phyloP scores from a whole-genome alignment of 257 asterid species.

The Plantago ovata region DNA sequence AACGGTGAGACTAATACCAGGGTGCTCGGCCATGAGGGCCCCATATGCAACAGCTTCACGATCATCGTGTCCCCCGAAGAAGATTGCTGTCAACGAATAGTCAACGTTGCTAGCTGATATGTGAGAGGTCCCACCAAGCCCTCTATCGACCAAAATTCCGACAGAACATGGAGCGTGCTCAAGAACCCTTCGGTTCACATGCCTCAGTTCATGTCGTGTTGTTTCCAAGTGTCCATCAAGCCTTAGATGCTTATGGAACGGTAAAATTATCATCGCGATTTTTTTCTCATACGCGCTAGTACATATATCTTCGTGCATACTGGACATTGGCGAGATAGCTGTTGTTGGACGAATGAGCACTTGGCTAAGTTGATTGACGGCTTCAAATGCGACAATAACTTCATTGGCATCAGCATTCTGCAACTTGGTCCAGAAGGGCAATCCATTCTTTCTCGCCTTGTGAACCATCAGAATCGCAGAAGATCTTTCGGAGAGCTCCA shows the following conservation, averaged over 20 bases:
- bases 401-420: constrained; percentile 31
- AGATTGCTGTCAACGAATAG: constrained; percentile 33
- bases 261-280: constrained; percentile 42
- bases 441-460: constrained; percentile 40
- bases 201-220: constrained; percentile 36
- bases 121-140: constrained; percentile 53
- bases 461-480: constrained; percentile 62
- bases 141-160: constrained; percentile 53
- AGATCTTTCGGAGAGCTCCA: constrained; percentile 57
- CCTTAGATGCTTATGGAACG: constrained; percentile 48
- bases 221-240: constrained; percentile 49
- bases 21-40: constrained; percentile 51
- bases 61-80: constrained; percentile 56
- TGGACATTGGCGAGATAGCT: constrained; percentile 42
- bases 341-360: constrained; percentile 45
- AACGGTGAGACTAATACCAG: constrained; percentile 40
- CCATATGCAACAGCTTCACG: constrained; percentile 56
- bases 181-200: constrained; percentile 41
- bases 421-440: constrained; percentile 41
- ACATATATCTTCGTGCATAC: constrained; percentile 53
- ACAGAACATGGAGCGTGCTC: constrained; percentile 46
- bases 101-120: constrained; percentile 45
- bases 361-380: constrained; percentile 40
- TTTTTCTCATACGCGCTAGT: constrained; percentile 36
- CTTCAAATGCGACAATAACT: constrained; percentile 54